Base-by-base conservation (phyloP, 2,329 filamentous ascomycete species). In the Colletotrichum lini region DNA sequence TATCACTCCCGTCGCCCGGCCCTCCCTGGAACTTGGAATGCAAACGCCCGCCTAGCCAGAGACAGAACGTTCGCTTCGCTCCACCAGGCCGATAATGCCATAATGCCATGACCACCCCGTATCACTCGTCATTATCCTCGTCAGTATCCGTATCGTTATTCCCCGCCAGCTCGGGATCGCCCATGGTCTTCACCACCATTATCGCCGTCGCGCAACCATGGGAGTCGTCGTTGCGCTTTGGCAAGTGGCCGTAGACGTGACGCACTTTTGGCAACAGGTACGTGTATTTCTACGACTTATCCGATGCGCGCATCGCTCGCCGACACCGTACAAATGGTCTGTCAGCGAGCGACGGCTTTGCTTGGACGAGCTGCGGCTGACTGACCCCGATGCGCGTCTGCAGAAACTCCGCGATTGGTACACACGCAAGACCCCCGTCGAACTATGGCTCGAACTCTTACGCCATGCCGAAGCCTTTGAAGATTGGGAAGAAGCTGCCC, bases 401-500 rank as follows among this genome's bases (percentile, higher is more conserved):
- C 80, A 96, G 93, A 92, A 90, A 84, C 82, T 94, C 61, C 83
- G 89, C 72, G 84, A 84, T 65, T 94, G 93, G 90, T 92, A 91
- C 84, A 88, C 83, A 67, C 87, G 87, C 73, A 92, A 89, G 79
- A 92, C 88, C 60, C 88, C 89, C 2, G 86, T 89, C 59, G 89
- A 92, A 74, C 83, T 90, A 65, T 91, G 94, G 83, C 86, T 92
- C 53, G 87, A 92, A 72, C 84, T 87, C 30, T 84, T 97, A 58
- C 87, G 86, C 64, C 87, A 90, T 70, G 93, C 94, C 21, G 86
- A 90, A 74, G 87, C 88, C 35, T 97, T 92, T 78, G 93, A 96
- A 77, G 92, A 96, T 79, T 98, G 95, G 94, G 92, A 96, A 79
- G 91, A 92, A 74, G 91, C 92, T n/a, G 94, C 95, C 1, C 88